Percentiles rank a stretch among this genome's conserved stretches.
Conservation (phyloP, 495 filamentous ascomycete species). For the Oidiodendron maius region DNA sequence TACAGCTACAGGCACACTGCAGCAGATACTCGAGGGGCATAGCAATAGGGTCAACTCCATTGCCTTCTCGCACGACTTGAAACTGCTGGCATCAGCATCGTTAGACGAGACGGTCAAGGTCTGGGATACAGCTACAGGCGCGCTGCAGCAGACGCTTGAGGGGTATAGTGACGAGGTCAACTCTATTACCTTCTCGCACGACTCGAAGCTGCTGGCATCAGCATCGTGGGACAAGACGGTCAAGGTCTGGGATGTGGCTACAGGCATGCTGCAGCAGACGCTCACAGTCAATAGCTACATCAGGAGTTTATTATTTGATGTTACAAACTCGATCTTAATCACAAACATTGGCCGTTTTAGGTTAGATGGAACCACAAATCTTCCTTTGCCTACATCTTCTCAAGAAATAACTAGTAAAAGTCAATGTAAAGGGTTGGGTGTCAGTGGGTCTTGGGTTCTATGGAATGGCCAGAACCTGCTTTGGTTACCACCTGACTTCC, state of each 20-base stretch:
- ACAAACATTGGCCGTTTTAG: constrained; percentile 9
- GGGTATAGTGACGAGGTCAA: constrained; percentile 17
- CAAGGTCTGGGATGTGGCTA: constrained; percentile 82
- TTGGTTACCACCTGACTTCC: constrained; percentile 9
- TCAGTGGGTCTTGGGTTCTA: constrained; percentile 1
- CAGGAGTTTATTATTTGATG: constrained; percentile 6
- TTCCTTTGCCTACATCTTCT: constrained; percentile 1
- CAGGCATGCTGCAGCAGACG: constrained; percentile 40
- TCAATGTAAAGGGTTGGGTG: constrained; percentile 3
- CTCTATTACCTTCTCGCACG: constrained; percentile 25
- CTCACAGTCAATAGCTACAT: constrained; percentile 21
- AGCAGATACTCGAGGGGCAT: constrained; percentile 20
- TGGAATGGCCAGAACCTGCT: constrained; percentile 4
- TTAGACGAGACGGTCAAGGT: constrained; percentile 62
- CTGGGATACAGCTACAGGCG: constrained; percentile 79
- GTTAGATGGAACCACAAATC: neutral
- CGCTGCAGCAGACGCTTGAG: constrained; percentile 21
- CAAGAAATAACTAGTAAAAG: neutral
- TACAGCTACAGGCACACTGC: constrained; percentile 56
- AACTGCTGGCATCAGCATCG: neutral
- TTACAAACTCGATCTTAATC: constrained; percentile 5
- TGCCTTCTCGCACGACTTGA: constrained; percentile 22
- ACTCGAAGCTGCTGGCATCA: constrained; percentile 1
- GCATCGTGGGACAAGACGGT: constrained; percentile 46
- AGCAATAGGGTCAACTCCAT: constrained; percentile 14